These are phyloP conservation scores for Daldinia eschscholtzii DNA, from an alignment of 2,329 filamentous ascomycete genomes.

Conservation along the genomic window DNA sequence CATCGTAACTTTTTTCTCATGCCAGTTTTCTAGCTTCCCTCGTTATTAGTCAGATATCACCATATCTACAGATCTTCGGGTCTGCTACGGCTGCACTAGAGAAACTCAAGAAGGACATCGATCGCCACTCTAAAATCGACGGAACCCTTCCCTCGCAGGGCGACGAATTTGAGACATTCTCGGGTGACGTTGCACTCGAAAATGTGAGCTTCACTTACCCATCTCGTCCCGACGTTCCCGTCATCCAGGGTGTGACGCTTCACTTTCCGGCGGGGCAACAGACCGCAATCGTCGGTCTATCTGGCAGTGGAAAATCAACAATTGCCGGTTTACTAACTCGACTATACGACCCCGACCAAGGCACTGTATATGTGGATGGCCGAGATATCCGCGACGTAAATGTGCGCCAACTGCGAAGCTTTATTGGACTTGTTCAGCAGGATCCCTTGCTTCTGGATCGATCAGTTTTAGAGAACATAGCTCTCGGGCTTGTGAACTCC, in stretches of 20 bases:
- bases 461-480: slow-evolving; percentile 56
- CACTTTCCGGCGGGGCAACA: slow-evolving; percentile 54
- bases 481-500: slow-evolving; percentile 54
- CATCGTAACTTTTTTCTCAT: slow-evolving; percentile 44
- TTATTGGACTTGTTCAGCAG: slow-evolving; percentile 53
- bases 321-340: slow-evolving; percentile 67
- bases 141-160: slow-evolving; percentile 57
- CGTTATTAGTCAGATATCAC: slow-evolving; percentile 70
- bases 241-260: slow-evolving; percentile 54
- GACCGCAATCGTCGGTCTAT: slow-evolving; percentile 65
- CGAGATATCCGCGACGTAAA: slow-evolving; percentile 63
- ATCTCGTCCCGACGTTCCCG: slow-evolving; percentile 53
- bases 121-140: slow-evolving; percentile 61
- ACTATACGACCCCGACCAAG: slow-evolving; percentile 68
- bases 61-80: slow-evolving; percentile 70
- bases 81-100: slow-evolving; percentile 66
- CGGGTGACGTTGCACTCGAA: slow-evolving; percentile 54
- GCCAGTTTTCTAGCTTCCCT: slow-evolving; percentile 64
- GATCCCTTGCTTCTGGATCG: slow-evolving; percentile 53
- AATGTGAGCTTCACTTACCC: slow-evolving; percentile 57
- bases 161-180: slow-evolving; percentile 62
- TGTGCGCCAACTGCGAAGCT: slow-evolving; percentile 54
- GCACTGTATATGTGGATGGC: slow-evolving; percentile 62
- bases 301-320: slow-evolving; percentile 63
- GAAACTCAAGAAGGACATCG: slow-evolving; percentile 68